These are phyloP conservation scores for Lentinula boryana DNA, from an alignment of 768 basidiomycete species.

Conservation along the genomic window DNA sequence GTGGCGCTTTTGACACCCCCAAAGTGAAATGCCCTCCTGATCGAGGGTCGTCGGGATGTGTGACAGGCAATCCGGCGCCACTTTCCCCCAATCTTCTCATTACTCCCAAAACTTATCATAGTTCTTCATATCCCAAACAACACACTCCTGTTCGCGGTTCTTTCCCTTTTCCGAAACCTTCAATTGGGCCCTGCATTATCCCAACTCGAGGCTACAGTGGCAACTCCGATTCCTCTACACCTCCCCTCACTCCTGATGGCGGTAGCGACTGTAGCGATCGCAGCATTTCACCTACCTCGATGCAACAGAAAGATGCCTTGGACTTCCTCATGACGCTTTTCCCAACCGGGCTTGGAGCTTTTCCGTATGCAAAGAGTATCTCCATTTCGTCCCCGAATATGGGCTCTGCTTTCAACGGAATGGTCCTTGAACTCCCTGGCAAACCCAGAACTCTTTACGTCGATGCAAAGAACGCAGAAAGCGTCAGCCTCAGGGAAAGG, in stretches of 20 bases:
- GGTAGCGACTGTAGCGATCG: conserved; percentile 37
- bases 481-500: conserved; percentile 82
- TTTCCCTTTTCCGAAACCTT: conserved; percentile 16
- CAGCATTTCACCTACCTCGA: conserved; percentile 27
- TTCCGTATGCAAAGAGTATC: conserved; percentile 73
- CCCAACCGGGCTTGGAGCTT: conserved; percentile 62
- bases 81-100: conserved; percentile 39
- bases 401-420: conserved; percentile 67
- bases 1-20: conserved; percentile 96
- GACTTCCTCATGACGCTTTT: conserved; percentile 78
- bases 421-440: conserved; percentile 70
- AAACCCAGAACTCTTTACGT: conserved; percentile 76
- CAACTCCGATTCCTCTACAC: conserved; percentile 52
- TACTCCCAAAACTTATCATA: conserved; percentile 19
- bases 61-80: conserved; percentile 89
- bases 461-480: conserved; percentile 75
- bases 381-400: conserved; percentile 64
- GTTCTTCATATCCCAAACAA: conserved; percentile 12
- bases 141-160: conserved; percentile 9
- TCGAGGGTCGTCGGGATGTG: conserved; percentile 91
- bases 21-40: conserved; percentile 91
- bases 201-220: conserved; percentile 23
- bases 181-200: conserved; percentile 35
- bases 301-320: conserved; percentile 51
- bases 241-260: conserved; percentile 74